These are phyloP conservation scores for Amaranthus palmeri DNA, from an alignment of 148 eudicot genomes.

Conservation along the genomic window DNA sequence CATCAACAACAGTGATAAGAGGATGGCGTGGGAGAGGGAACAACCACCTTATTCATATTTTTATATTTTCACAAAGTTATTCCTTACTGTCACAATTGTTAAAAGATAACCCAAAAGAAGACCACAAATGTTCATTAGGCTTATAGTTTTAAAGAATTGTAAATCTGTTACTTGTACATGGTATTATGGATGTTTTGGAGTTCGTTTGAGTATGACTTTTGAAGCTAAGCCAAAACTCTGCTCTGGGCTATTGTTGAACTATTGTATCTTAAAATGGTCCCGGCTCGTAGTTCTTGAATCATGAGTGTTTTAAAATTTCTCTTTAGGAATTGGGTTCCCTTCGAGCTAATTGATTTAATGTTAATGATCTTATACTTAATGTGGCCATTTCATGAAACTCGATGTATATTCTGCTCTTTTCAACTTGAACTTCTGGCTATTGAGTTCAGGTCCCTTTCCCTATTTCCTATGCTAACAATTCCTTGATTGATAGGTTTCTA, in stretches of 20 bases:
- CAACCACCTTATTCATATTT: background rate
- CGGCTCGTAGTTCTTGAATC: background rate
- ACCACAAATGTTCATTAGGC: background rate
- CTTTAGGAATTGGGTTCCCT: background rate
- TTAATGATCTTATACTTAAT: background rate
- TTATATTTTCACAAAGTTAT: background rate
- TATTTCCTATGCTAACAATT: background rate
- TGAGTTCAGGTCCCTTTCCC: background rate
- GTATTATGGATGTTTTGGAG: no score
- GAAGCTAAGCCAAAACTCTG: no score
- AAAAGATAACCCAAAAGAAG: background rate
- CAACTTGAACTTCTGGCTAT: background rate
- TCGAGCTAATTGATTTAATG: background rate
- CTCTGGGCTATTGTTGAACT: background rate
- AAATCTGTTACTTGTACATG: no score
- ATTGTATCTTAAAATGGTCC: background rate
- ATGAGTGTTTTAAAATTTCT: background rate
- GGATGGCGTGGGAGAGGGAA: no score
- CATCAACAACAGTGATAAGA: no score
- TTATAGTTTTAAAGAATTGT: no score
- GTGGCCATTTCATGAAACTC: background rate
- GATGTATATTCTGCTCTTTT: background rate
- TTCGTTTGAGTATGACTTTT: no score
- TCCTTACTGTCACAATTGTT: background rate
- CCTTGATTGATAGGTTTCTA: slow-evolving; percentile 64